Conservation (phyloP, 305 asterid genomes). For the Fraxinus angustifolia region DNA sequence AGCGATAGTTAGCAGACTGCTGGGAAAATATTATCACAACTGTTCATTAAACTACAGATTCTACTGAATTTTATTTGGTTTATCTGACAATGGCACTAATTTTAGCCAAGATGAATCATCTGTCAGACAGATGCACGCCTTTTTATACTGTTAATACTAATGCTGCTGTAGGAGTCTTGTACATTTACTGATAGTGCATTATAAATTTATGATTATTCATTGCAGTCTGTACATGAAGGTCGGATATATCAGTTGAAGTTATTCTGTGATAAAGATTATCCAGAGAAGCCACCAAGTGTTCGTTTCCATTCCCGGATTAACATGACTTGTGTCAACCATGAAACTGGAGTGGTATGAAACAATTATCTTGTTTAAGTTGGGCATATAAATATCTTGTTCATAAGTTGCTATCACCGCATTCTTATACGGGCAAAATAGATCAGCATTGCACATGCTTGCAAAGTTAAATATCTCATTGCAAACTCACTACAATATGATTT, state of each 20-base stretch:
- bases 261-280: constrained; percentile 56
- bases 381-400: not conserved
- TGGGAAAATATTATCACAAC: not conserved
- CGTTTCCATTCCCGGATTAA: constrained; percentile 52
- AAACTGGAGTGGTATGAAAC: constrained; percentile 49
- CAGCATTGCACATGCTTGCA: not conserved
- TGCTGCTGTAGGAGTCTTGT: not conserved
- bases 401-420: not conserved
- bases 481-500: not conserved
- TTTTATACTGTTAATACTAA: not conserved
- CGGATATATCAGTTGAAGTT: constrained; percentile 54
- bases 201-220: constrained; percentile 8
- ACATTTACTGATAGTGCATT: not conserved
- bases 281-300: constrained; percentile 55
- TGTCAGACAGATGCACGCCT: not conserved
- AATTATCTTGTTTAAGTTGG: constrained; percentile 13
- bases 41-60: not conserved
- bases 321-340: constrained; percentile 56
- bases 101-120: not conserved
- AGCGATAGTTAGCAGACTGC: not conserved
- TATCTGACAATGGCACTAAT: not conserved
- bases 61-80: not conserved
- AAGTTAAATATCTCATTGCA: not conserved
- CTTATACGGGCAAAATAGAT: not conserved
- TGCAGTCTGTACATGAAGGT: constrained; percentile 54